Evolutionary conservation across 352 stramenopile genomes (phyloP).

Genomic region (Elongisporangium senticosum): DNA sequence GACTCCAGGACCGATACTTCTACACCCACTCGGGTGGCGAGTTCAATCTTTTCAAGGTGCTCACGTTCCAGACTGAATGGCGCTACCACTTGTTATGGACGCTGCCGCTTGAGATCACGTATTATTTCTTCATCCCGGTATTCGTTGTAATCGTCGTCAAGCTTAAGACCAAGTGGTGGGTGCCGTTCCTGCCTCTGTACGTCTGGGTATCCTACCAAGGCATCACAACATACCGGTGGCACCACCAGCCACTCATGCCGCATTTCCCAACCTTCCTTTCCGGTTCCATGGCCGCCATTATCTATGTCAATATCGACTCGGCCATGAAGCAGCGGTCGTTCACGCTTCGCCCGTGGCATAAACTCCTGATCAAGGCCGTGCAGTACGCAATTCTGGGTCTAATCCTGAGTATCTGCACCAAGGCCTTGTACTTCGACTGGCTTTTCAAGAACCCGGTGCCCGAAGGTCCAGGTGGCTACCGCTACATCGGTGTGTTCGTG

Average conservation of each 20-base stretch:
- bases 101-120: slow-evolving; percentile 16
- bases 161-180: slow-evolving; percentile 6
- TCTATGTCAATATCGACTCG: slow-evolving; percentile 6
- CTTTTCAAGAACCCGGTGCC: slow-evolving; percentile 5
- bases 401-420: slow-evolving; percentile 8
- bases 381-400: slow-evolving; percentile 2
- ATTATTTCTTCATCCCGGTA: slow-evolving; percentile 13
- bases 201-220: not conserved
- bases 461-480: not conserved
- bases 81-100: slow-evolving; percentile 23
- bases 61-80: slow-evolving; percentile 9
- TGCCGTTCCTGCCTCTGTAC: slow-evolving; percentile 4
- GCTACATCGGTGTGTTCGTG: slow-evolving; percentile 7
- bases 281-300: slow-evolving; percentile 11
- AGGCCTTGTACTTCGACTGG: slow-evolving; percentile 12
- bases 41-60: slow-evolving; percentile 18
- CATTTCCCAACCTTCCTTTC: slow-evolving; percentile 8
- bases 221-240: not conserved
- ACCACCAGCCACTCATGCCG: slow-evolving; percentile 2
- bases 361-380: not conserved
- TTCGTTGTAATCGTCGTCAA: slow-evolving; percentile 4
- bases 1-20: slow-evolving; percentile 8
- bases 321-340: slow-evolving; percentile 4
- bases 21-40: slow-evolving; percentile 1
- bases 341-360: not conserved